A percentile compares a stretch with the other conserved stretches of the same genome.
These are phyloP conservation scores for Cytospora chrysosperma DNA, from an alignment of 2,329 filamentous ascomycete species.

Conservation along the genomic window DNA sequence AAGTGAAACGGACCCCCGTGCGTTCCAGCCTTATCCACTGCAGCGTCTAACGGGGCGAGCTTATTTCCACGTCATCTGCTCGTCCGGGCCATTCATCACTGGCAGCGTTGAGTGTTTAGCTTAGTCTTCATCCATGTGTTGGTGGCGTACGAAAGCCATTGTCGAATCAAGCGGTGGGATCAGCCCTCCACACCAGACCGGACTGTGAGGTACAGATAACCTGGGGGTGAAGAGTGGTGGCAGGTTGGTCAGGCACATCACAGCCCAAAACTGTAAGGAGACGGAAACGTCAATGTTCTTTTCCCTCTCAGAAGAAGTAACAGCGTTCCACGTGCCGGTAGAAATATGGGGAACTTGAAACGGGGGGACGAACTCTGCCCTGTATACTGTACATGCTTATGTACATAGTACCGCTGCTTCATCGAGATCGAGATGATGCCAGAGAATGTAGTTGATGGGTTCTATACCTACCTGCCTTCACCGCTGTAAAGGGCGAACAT, in stretches of 20 bases:
- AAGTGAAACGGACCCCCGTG: constrained; percentile 8
- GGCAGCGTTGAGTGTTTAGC: constrained; percentile 23
- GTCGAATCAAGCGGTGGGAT: constrained; percentile 33
- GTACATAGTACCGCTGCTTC: neutral
- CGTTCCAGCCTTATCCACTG: constrained; percentile 27
- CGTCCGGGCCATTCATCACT: constrained; percentile 22
- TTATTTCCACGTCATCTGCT: constrained; percentile 16
- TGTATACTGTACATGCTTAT: too few species aligned
- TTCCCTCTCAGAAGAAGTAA: neutral
- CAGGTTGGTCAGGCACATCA: neutral
- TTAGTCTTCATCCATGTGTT: constrained; percentile 23
- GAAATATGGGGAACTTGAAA: neutral
- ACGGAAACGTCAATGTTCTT: constrained; percentile 18
- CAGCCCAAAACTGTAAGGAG: neutral
- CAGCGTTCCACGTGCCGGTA: neutral
- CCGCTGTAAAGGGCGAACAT: neutral
- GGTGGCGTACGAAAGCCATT: constrained; percentile 19
- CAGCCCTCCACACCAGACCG: constrained; percentile 28
- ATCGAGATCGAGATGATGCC: constrained; percentile 10
- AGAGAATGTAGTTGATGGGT: constrained; percentile 3
- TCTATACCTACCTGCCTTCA: too few species aligned
- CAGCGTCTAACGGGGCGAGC: constrained; percentile 19
- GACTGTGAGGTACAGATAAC: neutral
- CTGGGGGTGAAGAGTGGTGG: neutral
- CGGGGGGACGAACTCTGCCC: neutral